Evolutionary conservation across 2,329 filamentous ascomycete genomes (phyloP), one percentile per base, ranked within the genome.

Genomic region (Neodidymelliopsis sp.): DNA sequence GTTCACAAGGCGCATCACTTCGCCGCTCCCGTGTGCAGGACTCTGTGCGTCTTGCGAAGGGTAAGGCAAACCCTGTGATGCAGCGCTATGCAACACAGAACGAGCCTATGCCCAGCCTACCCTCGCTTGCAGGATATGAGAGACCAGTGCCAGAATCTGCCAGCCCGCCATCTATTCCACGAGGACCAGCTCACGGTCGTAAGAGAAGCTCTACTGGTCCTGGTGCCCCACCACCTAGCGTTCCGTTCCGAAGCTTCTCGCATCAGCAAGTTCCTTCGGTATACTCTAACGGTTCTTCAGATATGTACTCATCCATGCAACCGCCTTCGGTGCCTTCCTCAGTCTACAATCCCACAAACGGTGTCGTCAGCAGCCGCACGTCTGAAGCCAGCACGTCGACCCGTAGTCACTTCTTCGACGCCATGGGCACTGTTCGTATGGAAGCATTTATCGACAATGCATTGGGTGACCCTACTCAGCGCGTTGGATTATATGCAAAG

Each of bases 201-300:
- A 96, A 95, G 76, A 83, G 92, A 55, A 96, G 91, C 76, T 95
- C 93, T 66, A 96, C 92, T 0, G 89, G 89, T 9, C 88, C 90
- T 4, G 85, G 89, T 34, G 81, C 85, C 15, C 84, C 83, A 11
- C 87, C 86, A 20, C 85, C 88, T 1, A 79, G 85, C 37, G 86
- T 68, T 15, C 60, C 87, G 2, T 90, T 94, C 77, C 85, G 91
- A 34, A 91, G 87, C 54, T 93, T 95, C 73, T 91, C 89, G 19
- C 67, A 77, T 53, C 71, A 74, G 45, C 71, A 72, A 22, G 68
- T 76, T 3, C 68, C 74, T 8, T 73, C 71, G 0, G 42, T 68
- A 9, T 68, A 73, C 42, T 76, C 75, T 0, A 71, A 75, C 16
- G 72, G 63, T 4, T 71, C 69, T 9, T 72, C 70, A 4, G 69